These are phyloP conservation scores for Panicum hallii DNA, from an alignment of 202 grass and related monocot genomes.

Conservation along the genomic window DNA sequence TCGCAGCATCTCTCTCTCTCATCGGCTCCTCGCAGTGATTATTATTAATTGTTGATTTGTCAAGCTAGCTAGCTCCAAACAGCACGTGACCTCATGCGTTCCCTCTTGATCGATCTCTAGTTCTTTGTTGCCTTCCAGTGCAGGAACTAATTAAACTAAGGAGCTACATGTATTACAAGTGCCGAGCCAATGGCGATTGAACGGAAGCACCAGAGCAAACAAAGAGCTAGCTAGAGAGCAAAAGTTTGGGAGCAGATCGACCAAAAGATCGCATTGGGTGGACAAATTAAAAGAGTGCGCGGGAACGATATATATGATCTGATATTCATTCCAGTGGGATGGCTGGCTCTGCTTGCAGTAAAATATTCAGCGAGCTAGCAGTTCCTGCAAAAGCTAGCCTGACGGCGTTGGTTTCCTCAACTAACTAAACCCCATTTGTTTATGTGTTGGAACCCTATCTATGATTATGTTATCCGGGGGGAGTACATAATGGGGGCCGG, in stretches of 20 bases:
- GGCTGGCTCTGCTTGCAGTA: neutral
- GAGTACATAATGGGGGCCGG: slow-evolving; percentile 30
- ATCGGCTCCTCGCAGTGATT: neutral
- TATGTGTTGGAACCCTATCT: slow-evolving; percentile 34
- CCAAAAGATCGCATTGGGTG: neutral
- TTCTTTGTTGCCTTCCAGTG: neutral
- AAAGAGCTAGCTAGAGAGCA: neutral
- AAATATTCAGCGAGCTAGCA: slow-evolving; percentile 24
- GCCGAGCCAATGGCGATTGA: neutral
- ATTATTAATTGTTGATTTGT: slow-evolving; percentile 1
- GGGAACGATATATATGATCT: neutral
- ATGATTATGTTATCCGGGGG: slow-evolving; percentile 51
- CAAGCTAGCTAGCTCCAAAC: neutral
- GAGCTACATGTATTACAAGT: neutral
- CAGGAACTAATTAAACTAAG: slow-evolving; percentile 3
- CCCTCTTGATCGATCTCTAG: neutral
- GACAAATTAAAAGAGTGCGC: neutral
- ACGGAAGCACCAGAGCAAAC: neutral
- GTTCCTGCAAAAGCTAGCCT: neutral
- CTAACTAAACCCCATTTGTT: slow-evolving; percentile 44
- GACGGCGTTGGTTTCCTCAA: slow-evolving; percentile 45
- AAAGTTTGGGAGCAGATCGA: slow-evolving; percentile 9
- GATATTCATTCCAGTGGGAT: slow-evolving; percentile 24
- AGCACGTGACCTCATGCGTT: slow-evolving; percentile 18
- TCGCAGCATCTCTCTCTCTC: neutral